These are phyloP conservation scores for Yamadazyma friedrichii DNA, from an alignment of 1,139 yeast species.

Conservation along the genomic window DNA sequence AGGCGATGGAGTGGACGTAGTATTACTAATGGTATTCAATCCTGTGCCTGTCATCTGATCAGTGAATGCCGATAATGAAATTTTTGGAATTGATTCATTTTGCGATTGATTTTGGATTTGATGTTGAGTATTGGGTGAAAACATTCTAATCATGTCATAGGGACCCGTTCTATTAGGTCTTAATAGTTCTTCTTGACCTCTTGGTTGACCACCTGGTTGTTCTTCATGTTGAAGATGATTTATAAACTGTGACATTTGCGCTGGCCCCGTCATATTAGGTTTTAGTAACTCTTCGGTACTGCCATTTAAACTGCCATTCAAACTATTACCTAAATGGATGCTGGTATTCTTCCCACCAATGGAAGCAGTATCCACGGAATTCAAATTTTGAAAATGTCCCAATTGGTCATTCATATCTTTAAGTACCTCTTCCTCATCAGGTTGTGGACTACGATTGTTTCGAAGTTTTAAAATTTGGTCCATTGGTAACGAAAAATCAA, in stretches of 20 bases:
- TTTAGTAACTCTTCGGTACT: slow-evolving; percentile 46
- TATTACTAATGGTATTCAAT: slow-evolving; percentile 37
- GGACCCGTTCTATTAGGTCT: slow-evolving; percentile 35
- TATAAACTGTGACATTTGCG: slow-evolving; percentile 36
- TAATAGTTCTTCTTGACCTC: slow-evolving; percentile 15
- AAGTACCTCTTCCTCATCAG: slow-evolving; percentile 56
- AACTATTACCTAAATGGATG: slow-evolving; percentile 31
- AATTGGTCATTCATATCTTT: slow-evolving; percentile 68
- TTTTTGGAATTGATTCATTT: slow-evolving; percentile 20
- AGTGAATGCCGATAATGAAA: slow-evolving; percentile 42
- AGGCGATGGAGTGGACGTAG: slow-evolving; percentile 31
- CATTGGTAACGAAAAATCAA: slow-evolving; percentile 24
- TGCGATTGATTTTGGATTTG: slow-evolving; percentile 2
- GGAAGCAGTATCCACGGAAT: slow-evolving; percentile 63
- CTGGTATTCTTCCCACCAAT: slow-evolving; percentile 56
- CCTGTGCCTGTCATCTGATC: slow-evolving; percentile 43
- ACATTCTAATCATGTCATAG: slow-evolving; percentile 18
- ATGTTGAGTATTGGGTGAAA: slow-evolving; percentile 10
- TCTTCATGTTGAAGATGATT: slow-evolving; percentile 7
- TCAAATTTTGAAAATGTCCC: slow-evolving; percentile 61
- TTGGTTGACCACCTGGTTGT: slow-evolving; percentile 2
- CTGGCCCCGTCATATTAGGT: slow-evolving; percentile 62
- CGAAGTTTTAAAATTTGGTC: slow-evolving; percentile 15
- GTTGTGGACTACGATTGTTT: slow-evolving; percentile 18
- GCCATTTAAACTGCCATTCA: slow-evolving; percentile 19